Evolutionary conservation across 78 protist species (phyloP), one percentile per base, ranked within the genome.

Genomic region (Speleostelium caveatum): DNA sequence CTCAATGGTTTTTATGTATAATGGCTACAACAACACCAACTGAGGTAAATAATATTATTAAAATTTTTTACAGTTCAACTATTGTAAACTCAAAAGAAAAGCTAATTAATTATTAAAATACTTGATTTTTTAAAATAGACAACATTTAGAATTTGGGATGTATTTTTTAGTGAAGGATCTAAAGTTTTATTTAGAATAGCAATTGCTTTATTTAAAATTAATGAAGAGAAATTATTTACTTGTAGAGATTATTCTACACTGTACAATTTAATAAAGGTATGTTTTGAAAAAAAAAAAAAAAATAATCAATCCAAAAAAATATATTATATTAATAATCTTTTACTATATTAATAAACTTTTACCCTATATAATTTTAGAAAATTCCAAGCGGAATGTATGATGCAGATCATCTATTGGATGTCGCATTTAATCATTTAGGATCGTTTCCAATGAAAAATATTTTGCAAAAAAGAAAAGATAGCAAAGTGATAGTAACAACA

Each of bases 131-230:
- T 14, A 45, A 14, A 14, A 45, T 45, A 45, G 53, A 86, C 96
- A 3, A 66, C 88, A 16, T 71, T 94, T 58, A 61, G 96, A 56
- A 76, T 94, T 38, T 94, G 96, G 96, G 96, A 94, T 68, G 87
- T 76, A 53, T 77, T 94, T 39, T 89, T 94, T 24, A 63, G 63
- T 66, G 95, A 94, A 58, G 96, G 96, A 22, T 86, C 94, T 26
- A 91, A 89, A 42, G 86, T 90, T 10, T 66, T 89, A 24, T 94
- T 94, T 69, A 69, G 96, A 74, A 66, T 90, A 1, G 87, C 86
- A 22, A 16, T 94, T 19, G 79, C 94, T 8, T 26, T 94, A 49
- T 83, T 83, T 45, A 83, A 83, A 63, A 42, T 83, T 16, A 83
- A 73, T 60, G 91, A 83, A 83, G 91, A 83, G 32, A 83, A 83